A percentile compares a stretch with the other conserved stretches of the same genome.
Conservation (phyloP, 2,329 filamentous ascomycete genomes). For the Fusarium nelsonii region DNA sequence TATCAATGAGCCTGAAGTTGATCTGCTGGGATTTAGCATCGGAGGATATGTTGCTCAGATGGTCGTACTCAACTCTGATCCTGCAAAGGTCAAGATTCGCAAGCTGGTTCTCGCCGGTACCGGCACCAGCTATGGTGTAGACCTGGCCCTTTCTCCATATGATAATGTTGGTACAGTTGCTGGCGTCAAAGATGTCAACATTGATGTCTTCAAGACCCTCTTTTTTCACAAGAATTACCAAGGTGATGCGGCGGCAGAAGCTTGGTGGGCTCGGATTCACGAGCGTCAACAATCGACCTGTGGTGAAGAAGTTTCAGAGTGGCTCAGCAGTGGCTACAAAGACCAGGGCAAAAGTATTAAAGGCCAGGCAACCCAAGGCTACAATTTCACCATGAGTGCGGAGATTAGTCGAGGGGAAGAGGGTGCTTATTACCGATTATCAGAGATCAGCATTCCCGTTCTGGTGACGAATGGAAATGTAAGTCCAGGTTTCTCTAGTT, state of each 20-base stretch:
- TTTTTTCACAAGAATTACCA: conserved; percentile 6
- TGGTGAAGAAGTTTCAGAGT: neutral
- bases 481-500: neutral
- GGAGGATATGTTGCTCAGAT: conserved; percentile 17
- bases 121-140: neutral
- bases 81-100: neutral
- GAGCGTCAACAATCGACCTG: neutral
- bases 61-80: conserved; percentile 3
- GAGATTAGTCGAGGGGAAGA: neutral
- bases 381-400: neutral
- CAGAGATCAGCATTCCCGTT: neutral
- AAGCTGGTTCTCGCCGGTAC: conserved; percentile 11
- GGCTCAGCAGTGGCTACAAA: neutral
- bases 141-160: neutral
- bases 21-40: neutral
- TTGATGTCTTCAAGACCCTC: conserved; percentile 14
- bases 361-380: neutral
- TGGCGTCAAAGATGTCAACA: neutral
- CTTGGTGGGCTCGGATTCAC: conserved; percentile 12
- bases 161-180: conserved; percentile 5
- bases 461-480: conserved; percentile 11
- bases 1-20: neutral
- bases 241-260: conserved; percentile 12
- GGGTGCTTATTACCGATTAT: neutral
- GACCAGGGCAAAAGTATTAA: neutral